Evolutionary conservation across 176 grass and related monocot species (phyloP).

Genomic region (Hordeum marinum): DNA sequence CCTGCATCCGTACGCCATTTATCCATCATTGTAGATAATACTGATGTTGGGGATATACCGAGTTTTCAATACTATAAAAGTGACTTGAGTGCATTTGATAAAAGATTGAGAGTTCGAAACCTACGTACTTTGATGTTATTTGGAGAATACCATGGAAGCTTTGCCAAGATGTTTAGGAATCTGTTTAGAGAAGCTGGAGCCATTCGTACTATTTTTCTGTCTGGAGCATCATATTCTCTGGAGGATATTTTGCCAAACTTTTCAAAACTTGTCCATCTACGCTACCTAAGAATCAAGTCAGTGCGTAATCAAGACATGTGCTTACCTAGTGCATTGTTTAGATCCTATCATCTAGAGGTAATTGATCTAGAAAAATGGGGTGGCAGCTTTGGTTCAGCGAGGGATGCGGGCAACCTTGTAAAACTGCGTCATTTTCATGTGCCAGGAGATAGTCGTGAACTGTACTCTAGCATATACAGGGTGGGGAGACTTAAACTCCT

Average conservation of each 20-base stretch:
- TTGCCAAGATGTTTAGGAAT: not conserved
- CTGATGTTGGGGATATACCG: not conserved
- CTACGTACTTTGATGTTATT: conserved; percentile 16
- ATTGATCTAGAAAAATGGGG: not conserved
- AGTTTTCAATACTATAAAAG: not conserved
- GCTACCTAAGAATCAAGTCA: not conserved
- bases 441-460: fast-evolving
- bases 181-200: not conserved
- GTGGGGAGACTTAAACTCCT: not conserved
- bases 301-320: too few relatives aligned
- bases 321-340: not conserved
- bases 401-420: not conserved
- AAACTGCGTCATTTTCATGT: not conserved
- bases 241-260: not conserved
- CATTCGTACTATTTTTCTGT: not conserved
- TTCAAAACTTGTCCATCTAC: conserved; percentile 4
- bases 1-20: conserved; percentile 8
- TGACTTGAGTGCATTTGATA: not conserved
- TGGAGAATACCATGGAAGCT: not conserved
- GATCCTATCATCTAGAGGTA: not conserved
- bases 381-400: not conserved
- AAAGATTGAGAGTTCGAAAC: not conserved
- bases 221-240: not conserved
- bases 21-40: not conserved
- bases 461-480: not conserved